Evolutionary conservation across 768 basidiomycete species (phyloP).

Genomic region (Rhizopogon vesiculosus): DNA sequence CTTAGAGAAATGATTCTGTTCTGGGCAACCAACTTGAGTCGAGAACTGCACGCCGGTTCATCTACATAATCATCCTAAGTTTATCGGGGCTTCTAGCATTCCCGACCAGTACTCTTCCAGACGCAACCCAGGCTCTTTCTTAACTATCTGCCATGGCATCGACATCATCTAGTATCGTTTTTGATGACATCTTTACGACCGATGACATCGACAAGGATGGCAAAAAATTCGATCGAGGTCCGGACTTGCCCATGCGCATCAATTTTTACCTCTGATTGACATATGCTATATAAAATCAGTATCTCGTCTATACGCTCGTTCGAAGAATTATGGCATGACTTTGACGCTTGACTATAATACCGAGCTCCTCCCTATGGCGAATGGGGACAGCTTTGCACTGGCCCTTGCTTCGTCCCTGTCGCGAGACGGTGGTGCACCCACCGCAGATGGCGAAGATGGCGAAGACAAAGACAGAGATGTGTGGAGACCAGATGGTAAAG

Average conservation of each 20-base stretch:
- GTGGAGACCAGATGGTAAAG: slow-evolving; percentile 86
- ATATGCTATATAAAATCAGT: slow-evolving; percentile 46
- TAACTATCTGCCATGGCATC: slow-evolving; percentile 38
- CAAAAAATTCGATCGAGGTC: slow-evolving; percentile 97
- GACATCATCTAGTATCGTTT: slow-evolving; percentile 71
- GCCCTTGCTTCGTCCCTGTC: slow-evolving; percentile 81
- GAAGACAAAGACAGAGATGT: slow-evolving; percentile 74
- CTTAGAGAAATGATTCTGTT: too few relatives aligned
- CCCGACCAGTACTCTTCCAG: too few relatives aligned
- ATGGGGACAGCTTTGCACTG: slow-evolving; percentile 72
- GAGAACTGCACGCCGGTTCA: too few relatives aligned
- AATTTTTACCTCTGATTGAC: slow-evolving; percentile 3
- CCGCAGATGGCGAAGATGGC: slow-evolving; percentile 46
- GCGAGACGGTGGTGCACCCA: slow-evolving; percentile 42
- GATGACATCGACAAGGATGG: slow-evolving; percentile 85
- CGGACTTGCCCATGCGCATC: neutral
- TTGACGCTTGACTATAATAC: slow-evolving; percentile 92
- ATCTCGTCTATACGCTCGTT: slow-evolving; percentile 84
- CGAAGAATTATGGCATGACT: slow-evolving; percentile 89
- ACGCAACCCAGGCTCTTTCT: neutral
- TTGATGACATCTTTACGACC: slow-evolving; percentile 91
- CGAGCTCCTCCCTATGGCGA: slow-evolving; percentile 77
- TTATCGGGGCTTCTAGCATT: too few relatives aligned
- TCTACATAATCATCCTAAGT: too few relatives aligned
- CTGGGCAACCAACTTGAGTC: too few relatives aligned